Evolutionary conservation across 2,329 filamentous ascomycete species (phyloP), one percentile per base, ranked within the genome.

Genomic region (Alternaria triticimaculans): DNA sequence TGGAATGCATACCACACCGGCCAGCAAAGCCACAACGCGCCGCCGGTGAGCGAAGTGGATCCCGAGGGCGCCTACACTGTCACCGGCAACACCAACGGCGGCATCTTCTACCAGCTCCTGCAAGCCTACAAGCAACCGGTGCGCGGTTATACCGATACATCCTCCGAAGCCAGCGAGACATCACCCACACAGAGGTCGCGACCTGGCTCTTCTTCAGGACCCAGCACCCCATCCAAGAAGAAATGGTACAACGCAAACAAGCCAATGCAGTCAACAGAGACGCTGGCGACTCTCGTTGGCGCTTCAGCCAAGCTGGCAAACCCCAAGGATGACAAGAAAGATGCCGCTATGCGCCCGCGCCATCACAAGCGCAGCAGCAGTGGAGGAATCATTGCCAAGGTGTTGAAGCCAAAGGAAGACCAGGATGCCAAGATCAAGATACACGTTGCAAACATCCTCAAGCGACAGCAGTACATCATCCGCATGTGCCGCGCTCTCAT

Each of bases 401-500:
- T 77, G 8, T 71, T 65, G 65, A 75, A 74, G 58, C 68, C 68
- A 46, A 75, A 72, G 57, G 70, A 76, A 10, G 83, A 84, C 61
- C 83, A 87, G 25, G 84, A 88, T 62, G 85, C 86, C 6, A 80
- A 82, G 45, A 87, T 89, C 67, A 88, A 85, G 5, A 81, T 87
- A 11, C 87, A 89, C 68, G 87, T 90, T 63, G 87, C 87, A 10
- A 85, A 87, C 67, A 94, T 92, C 21, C 87, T 97, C 49, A 89
- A 89, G 48, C 88, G 94, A 2, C 93, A 97, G 73, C 87, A 88
- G 60, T 97, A 97, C 77, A 85, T 97, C n/a, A 86, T 94, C 59
- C 93, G 92, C 77, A 87, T 97, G 62, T 97, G 94, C 76, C 87
- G 89, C 33, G 92, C 92, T 2, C 83, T 97, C 63, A 97, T 97